Conservation (phyloP, 2,329 filamentous ascomycete genomes). For the Xylaria sp. region DNA sequence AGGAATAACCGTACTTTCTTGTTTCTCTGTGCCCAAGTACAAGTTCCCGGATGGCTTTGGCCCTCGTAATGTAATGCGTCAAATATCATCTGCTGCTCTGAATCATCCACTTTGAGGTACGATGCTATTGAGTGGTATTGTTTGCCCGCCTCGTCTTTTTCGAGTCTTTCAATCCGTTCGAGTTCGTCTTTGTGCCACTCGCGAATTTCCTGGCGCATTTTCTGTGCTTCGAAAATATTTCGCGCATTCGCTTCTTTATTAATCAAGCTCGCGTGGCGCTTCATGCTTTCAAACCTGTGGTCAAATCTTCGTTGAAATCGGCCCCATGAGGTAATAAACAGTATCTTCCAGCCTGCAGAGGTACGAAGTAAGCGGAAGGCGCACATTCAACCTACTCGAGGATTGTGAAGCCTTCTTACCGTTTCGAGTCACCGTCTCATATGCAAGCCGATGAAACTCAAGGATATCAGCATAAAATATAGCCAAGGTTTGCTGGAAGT, state of each 20-base stretch:
- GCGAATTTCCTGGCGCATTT: constrained; percentile 43
- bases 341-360: constrained; percentile 49
- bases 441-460: constrained; percentile 58
- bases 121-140: constrained; percentile 46
- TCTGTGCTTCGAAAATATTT: constrained; percentile 43
- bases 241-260: constrained; percentile 49
- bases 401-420: constrained; percentile 47
- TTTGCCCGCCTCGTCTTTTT: constrained; percentile 42
- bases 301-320: constrained; percentile 52
- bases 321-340: constrained; percentile 54
- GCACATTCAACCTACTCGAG: constrained; percentile 28
- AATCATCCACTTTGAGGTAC: constrained; percentile 50
- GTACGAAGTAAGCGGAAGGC: neutral
- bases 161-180: constrained; percentile 35
- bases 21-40: constrained; percentile 50
- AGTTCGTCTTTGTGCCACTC: constrained; percentile 44
- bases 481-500: constrained; percentile 56
- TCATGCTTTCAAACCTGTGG: constrained; percentile 50
- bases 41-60: constrained; percentile 48
- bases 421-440: constrained; percentile 52
- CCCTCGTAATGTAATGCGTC: constrained; percentile 45
- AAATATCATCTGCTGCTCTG: constrained; percentile 48
- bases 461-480: constrained; percentile 61
- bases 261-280: constrained; percentile 48
- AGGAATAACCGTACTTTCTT: constrained; percentile 37